Conservation (phyloP, 345 rosid genomes). For the Eucalyptus erythrocorys region DNA sequence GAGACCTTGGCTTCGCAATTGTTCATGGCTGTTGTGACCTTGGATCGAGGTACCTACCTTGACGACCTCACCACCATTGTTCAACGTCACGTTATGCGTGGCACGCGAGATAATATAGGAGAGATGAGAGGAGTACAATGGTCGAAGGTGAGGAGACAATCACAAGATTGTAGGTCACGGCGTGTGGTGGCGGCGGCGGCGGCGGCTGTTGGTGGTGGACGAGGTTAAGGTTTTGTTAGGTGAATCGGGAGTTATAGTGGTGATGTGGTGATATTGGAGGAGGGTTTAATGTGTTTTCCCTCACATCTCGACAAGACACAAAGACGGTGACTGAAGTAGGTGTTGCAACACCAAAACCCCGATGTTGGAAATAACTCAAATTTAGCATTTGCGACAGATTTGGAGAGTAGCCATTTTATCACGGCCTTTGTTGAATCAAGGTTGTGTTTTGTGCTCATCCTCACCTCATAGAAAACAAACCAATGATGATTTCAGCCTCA, state of each 20-base stretch:
- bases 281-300: not conserved
- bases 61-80: not conserved
- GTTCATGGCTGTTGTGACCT: not conserved
- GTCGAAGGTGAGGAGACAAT: not conserved
- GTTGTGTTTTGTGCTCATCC: not conserved
- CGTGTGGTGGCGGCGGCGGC: not conserved
- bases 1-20: not conserved
- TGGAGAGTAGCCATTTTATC: not conserved
- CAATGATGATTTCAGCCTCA: not conserved
- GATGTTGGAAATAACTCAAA: not conserved
- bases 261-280: not conserved
- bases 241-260: not conserved
- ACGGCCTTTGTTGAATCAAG: not conserved
- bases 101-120: not conserved
- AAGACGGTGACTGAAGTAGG: not conserved
- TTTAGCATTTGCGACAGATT: not conserved
- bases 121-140: not conserved
- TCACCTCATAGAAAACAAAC: not conserved
- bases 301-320: not conserved
- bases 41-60: not conserved
- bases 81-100: not conserved
- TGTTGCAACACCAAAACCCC: not conserved
- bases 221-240: not conserved
- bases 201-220: not conserved
- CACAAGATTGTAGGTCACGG: not conserved